A percentile compares a stretch with the other conserved stretches of the same genome.
Conservation (phyloP, 129 eudicot species). For the Logfia minima region DNA sequence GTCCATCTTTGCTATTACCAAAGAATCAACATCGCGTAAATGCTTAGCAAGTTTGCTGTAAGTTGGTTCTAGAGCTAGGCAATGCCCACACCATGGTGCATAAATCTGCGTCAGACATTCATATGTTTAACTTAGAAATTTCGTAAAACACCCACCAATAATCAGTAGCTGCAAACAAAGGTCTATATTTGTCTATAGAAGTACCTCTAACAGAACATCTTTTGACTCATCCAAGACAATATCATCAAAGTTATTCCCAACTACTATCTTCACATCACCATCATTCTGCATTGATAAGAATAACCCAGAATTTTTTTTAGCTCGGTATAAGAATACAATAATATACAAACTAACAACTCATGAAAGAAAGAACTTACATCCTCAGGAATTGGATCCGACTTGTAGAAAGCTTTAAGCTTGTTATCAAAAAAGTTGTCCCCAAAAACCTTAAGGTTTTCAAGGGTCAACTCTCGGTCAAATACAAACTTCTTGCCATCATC, state of each 20-base stretch:
- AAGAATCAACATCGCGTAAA: conserved; percentile 63
- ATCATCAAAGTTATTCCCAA: conserved; percentile 88
- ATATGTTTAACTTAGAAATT: conserved; percentile 1
- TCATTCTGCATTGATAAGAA: conserved; percentile 56
- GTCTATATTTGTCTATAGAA: background rate
- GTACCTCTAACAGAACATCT: conserved; percentile 96
- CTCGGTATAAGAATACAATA: background rate
- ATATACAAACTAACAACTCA: background rate
- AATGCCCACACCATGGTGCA: conserved; percentile 97
- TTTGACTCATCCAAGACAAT: conserved; percentile 89
- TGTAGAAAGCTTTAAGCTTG: conserved; percentile 76
- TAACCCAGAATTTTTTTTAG: background rate
- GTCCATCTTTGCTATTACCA: conserved; percentile 81
- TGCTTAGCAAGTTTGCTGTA: conserved; percentile 88
- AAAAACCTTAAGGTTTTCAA: conserved; percentile 67
- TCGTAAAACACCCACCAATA: background rate
- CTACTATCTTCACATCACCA: conserved; percentile 90
- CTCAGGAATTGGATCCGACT: conserved; percentile 88
- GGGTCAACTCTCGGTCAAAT: conserved; percentile 55
- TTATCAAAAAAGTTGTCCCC: conserved; percentile 67
- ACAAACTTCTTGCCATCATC: conserved; percentile 65
- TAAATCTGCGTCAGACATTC: conserved; percentile 45
- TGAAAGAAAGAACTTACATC: conserved; percentile 44
- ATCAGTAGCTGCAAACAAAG: background rate
- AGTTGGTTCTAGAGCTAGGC: conserved; percentile 87